Evolutionary conservation across 2,329 filamentous ascomycete genomes (phyloP).

Genomic region (Colletotrichum tabaci): DNA sequence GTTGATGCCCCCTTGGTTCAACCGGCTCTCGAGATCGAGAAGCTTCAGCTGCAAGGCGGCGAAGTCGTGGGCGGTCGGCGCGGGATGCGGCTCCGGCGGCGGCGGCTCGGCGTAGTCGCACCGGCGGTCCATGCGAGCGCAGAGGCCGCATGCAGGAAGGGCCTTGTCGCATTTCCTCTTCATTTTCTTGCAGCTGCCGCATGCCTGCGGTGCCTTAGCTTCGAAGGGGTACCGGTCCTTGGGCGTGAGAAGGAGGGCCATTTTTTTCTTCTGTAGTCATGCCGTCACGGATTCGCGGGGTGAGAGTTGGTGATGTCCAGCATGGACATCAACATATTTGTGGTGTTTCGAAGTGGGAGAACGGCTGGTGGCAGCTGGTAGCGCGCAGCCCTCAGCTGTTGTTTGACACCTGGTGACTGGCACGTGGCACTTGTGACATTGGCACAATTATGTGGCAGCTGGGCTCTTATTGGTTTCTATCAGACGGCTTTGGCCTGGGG

Average conservation of each 20-base stretch:
- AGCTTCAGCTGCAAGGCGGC: slow-evolving; percentile 55
- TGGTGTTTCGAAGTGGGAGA: no score
- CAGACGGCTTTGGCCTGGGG: no score
- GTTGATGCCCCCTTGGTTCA: slow-evolving; percentile 44
- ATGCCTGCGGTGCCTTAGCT: slow-evolving; percentile 29
- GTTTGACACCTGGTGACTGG: no score
- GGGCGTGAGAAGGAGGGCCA: slow-evolving; percentile 21
- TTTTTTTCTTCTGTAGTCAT: not conserved
- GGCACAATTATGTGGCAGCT: no score
- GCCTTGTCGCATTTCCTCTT: slow-evolving; percentile 68
- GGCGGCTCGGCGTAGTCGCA: slow-evolving; percentile 59
- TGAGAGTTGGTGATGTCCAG: no score
- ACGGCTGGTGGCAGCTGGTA: no score
- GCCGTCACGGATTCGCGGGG: not conserved
- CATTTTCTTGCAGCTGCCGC: slow-evolving; percentile 48
- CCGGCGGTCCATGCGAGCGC: slow-evolving; percentile 56
- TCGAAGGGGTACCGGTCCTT: slow-evolving; percentile 13
- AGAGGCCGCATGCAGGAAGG: slow-evolving; percentile 63
- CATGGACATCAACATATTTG: no score
- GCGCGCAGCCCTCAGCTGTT: no score
- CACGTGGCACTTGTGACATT: no score
- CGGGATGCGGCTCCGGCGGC: slow-evolving; percentile 43
- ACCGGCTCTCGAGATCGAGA: slow-evolving; percentile 55
- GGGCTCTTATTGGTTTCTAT: no score
- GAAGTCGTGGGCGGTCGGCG: slow-evolving; percentile 58